Evolutionary conservation across 345 rosid species (phyloP).

Genomic region (Dovyalis caffra): DNA sequence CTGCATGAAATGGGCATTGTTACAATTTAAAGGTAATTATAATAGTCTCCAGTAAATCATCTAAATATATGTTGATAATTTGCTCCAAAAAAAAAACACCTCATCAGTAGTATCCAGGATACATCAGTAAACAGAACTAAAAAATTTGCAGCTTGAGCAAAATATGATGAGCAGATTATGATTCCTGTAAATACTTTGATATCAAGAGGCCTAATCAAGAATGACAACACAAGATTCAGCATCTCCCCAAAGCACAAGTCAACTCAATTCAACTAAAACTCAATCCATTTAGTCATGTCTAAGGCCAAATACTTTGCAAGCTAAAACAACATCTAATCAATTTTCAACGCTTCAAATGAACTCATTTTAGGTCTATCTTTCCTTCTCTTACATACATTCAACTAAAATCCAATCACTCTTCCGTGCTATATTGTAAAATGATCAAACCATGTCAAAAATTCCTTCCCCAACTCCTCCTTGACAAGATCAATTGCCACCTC

Average conservation of each 20-base stretch:
- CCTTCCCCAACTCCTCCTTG: neutral
- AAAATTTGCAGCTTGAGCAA: neutral
- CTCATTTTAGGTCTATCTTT: neutral
- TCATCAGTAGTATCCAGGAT: neutral
- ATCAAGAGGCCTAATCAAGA: neutral
- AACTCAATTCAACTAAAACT: neutral
- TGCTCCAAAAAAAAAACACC: neutral
- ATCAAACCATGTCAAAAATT: neutral
- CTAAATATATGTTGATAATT: neutral
- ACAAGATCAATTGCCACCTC: neutral
- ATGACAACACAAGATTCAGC: neutral
- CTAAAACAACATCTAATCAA: neutral
- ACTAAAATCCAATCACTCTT: neutral
- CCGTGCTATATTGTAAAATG: neutral
- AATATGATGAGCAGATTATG: neutral
- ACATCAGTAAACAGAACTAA: neutral
- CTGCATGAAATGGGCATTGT: neutral
- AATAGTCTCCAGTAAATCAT: neutral
- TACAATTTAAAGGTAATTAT: neutral
- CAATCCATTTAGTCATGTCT: neutral
- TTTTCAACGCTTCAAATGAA: neutral
- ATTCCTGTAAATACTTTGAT: neutral
- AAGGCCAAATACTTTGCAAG: neutral
- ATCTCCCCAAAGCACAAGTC: neutral
- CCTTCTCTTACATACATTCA: neutral